Conservation (phyloP, 2,329 filamentous ascomycete species). For the Cytospora paraplurivora region DNA sequence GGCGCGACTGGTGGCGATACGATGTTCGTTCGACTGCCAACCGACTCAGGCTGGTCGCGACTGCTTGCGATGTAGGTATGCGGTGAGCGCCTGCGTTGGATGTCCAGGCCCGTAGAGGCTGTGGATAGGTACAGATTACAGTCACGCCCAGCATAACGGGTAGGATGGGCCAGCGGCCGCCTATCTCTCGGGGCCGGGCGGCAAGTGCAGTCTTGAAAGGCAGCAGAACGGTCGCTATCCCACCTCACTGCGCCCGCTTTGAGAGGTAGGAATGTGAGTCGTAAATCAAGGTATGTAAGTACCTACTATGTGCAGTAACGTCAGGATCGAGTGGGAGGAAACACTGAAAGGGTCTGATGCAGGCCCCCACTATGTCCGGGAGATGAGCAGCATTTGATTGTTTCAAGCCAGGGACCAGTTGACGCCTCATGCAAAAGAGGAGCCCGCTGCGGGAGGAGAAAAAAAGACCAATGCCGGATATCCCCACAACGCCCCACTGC, state of each 20-base stretch:
- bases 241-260: background rate
- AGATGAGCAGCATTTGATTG: slow-evolving; percentile 25
- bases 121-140: background rate
- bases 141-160: background rate
- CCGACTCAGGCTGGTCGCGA: background rate
- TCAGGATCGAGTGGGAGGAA: slow-evolving; percentile 14
- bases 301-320: background rate
- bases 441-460: slow-evolving; percentile 18
- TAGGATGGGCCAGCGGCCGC: background rate
- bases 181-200: background rate
- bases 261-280: background rate
- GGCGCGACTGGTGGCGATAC: background rate
- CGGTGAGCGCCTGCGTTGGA: background rate
- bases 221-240: background rate
- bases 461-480: slow-evolving; percentile 10
- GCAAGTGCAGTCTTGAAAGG: too few species aligned
- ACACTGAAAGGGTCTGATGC: slow-evolving; percentile 12
- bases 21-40: background rate
- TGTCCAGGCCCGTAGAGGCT: background rate
- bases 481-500: slow-evolving; percentile 6
- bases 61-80: background rate
- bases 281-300: too few species aligned
- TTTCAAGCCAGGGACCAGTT: slow-evolving; percentile 18
- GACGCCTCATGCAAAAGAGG: slow-evolving; percentile 16
- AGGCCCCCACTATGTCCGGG: slow-evolving; percentile 13